A percentile compares a stretch with the other conserved stretches of the same genome.
phyloP scores from a whole-genome alignment of 805 yeast genomes.

The Kuraishia molischiana region DNA sequence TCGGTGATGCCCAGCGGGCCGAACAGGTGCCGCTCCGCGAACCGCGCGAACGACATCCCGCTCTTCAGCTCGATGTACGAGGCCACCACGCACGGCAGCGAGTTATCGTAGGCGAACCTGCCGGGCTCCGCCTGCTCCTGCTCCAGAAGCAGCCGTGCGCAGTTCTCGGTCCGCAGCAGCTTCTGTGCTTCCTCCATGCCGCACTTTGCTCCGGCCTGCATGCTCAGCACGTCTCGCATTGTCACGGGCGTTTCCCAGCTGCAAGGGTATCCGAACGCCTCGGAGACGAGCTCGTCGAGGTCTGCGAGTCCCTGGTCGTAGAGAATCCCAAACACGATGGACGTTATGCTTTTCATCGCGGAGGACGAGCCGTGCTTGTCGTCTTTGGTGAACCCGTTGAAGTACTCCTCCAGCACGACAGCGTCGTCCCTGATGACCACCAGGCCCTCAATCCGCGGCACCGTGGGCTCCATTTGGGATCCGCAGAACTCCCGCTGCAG shows the following conservation, averaged over 20 bases:
- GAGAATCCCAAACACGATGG: neutral
- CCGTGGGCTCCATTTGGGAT: neutral
- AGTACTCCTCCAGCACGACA: neutral
- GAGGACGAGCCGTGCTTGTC: neutral
- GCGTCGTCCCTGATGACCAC: neutral
- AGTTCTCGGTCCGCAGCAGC: neutral
- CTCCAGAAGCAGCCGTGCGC: neutral
- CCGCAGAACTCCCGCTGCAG: neutral
- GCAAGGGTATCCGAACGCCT: neutral
- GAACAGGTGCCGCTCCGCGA: neutral
- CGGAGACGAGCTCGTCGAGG: neutral
- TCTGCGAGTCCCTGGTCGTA: neutral
- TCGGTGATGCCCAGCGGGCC: neutral
- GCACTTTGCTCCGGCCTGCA: neutral
- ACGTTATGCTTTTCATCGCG: neutral
- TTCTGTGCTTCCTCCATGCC: neutral
- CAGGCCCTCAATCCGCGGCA: neutral
- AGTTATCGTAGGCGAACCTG: neutral
- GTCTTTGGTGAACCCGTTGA: neutral
- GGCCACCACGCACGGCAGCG: neutral
- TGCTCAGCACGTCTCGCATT: neutral
- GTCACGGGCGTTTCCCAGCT: neutral
- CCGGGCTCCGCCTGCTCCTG: neutral
- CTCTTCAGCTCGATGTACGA: neutral
- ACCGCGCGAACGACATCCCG: neutral